These are phyloP conservation scores for Kuraishia capsulata DNA, from an alignment of 805 yeast species.

Conservation along the genomic window DNA sequence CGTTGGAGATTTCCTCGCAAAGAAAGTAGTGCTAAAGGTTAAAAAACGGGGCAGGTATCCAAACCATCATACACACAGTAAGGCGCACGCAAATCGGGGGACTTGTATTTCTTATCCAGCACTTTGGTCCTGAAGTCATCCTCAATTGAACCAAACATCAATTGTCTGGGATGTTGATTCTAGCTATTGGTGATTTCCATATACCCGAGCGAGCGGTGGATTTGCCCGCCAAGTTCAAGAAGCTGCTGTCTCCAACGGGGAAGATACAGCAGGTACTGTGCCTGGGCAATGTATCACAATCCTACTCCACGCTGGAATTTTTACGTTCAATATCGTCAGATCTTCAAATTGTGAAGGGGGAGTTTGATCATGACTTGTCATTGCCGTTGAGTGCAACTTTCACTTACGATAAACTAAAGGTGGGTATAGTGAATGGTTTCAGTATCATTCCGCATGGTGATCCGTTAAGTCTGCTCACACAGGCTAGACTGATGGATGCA, in stretches of 20 bases:
- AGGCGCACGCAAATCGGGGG: too few relatives aligned
- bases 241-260: conserved; percentile 65
- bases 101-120: too few relatives aligned
- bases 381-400: conserved; percentile 57
- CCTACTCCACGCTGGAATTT: conserved; percentile 53
- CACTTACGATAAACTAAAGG: conserved; percentile 58
- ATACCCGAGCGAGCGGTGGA: conserved; percentile 80
- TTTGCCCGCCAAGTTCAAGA: conserved; percentile 55
- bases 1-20: too few relatives aligned
- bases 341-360: conserved; percentile 74
- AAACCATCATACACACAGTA: too few relatives aligned
- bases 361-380: conserved; percentile 48
- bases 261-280: conserved; percentile 81
- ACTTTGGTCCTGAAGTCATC: too few relatives aligned
- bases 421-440: conserved; percentile 83
- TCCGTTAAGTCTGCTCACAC: conserved; percentile 70
- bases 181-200: conserved; percentile 85
- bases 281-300: conserved; percentile 74
- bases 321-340: conserved; percentile 63
- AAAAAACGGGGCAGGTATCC: too few relatives aligned
- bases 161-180: conserved; percentile 63
- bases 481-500: conserved; percentile 87
- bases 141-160: too few relatives aligned
- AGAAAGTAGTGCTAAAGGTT: too few relatives aligned
- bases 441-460: conserved; percentile 79